A percentile compares a stretch with the other conserved stretches of the same genome.
These are phyloP conservation scores for Penicillium coprophilum DNA, from an alignment of 495 filamentous ascomycete genomes.

Conservation along the genomic window DNA sequence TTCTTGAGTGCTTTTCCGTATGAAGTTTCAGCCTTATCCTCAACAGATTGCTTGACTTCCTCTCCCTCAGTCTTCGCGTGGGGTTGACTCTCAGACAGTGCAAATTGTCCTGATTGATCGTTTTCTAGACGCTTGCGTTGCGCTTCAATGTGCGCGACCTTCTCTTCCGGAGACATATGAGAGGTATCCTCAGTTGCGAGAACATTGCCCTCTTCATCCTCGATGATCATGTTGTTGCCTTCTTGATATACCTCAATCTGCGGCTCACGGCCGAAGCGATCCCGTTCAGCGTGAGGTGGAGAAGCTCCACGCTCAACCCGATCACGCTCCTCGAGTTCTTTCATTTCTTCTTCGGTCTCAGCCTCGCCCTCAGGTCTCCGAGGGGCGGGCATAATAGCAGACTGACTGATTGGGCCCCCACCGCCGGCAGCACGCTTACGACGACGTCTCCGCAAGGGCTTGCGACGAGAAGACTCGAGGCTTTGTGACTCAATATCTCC, in stretches of 20 bases:
- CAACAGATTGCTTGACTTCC: conserved; percentile 38
- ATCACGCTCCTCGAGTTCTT: conserved; percentile 42
- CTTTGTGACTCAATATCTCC: conserved; percentile 52
- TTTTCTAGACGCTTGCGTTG: conserved; percentile 60
- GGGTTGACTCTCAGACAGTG: conserved; percentile 41
- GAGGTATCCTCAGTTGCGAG: conserved; percentile 53
- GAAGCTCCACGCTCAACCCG: conserved; percentile 35
- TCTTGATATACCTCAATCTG: conserved; percentile 73
- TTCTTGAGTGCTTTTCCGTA: conserved; percentile 35
- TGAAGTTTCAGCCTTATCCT: conserved; percentile 32
- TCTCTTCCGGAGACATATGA: conserved; percentile 42
- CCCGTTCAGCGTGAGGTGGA: conserved; percentile 34
- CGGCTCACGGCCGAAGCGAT: conserved; percentile 39
- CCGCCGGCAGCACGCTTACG: conserved; percentile 72
- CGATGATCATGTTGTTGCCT: conserved; percentile 76
- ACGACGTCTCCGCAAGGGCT: conserved; percentile 51
- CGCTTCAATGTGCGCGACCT: conserved; percentile 54
- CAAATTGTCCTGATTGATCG: conserved; percentile 48
- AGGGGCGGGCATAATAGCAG: conserved; percentile 77
- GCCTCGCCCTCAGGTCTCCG: conserved; percentile 39
- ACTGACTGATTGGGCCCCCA: conserved; percentile 87
- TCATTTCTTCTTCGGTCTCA: conserved; percentile 26
- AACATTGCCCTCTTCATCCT: conserved; percentile 88
- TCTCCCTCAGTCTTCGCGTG: conserved; percentile 49
- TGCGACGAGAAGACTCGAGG: conserved; percentile 61